phyloP scores from a whole-genome alignment of 306 rosid genomes.

The Pyrus pyrifolia region DNA sequence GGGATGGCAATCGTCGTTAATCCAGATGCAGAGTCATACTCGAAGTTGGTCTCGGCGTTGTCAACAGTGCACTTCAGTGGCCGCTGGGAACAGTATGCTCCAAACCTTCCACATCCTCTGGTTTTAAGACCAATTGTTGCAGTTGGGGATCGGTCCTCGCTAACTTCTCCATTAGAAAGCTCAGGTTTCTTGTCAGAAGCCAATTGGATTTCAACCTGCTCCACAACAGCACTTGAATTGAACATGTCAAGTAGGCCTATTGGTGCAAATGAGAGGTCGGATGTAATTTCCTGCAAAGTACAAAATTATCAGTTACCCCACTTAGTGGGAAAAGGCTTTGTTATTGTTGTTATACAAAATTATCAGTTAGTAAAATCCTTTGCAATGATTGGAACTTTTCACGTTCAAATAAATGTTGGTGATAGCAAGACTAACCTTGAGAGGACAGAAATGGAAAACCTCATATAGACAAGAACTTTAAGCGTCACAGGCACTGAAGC shows the following conservation, averaged over 20 bases:
- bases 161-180: constrained; percentile 35
- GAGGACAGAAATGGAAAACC: constrained; percentile 33
- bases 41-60: constrained; percentile 29
- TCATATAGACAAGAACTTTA: constrained; percentile 76
- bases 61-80: constrained; percentile 51
- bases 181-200: constrained; percentile 30
- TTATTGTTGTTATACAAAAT: too few relatives aligned
- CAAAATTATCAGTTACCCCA: background rate
- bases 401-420: too few relatives aligned
- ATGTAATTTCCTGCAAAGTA: constrained; percentile 43
- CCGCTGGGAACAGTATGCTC: constrained; percentile 57
- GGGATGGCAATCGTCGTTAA: constrained; percentile 51
- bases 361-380: background rate
- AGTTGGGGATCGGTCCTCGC: constrained; percentile 31
- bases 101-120: constrained; percentile 76
- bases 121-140: constrained; percentile 45
- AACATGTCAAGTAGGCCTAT: constrained; percentile 84
- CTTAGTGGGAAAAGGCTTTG: too few relatives aligned
- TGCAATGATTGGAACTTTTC: background rate
- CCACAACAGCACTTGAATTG: constrained; percentile 69
- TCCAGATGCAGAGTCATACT: constrained; percentile 48
- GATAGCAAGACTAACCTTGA: too few relatives aligned
- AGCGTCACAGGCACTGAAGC: constrained; percentile 78
- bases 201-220: constrained; percentile 41
- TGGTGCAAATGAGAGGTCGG: constrained; percentile 63